Percentiles rank a stretch among this genome's conserved stretches.
These are phyloP conservation scores for Musa acuminata DNA, from an alignment of 176 grass and related monocot genomes.

Conservation along the genomic window DNA sequence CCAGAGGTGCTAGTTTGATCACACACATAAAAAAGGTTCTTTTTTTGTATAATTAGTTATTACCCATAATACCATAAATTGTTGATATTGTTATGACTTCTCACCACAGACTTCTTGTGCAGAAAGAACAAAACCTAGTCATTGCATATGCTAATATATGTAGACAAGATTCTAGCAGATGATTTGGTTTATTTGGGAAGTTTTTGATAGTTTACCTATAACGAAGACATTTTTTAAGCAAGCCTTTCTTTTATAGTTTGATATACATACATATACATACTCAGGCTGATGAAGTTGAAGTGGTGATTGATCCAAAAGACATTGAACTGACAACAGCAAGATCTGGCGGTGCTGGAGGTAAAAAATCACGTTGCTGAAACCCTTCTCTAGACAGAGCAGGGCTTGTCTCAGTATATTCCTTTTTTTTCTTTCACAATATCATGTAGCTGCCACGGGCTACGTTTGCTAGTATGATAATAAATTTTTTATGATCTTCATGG, in stretches of 20 bases:
- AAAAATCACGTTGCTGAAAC: not conserved
- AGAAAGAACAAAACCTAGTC: too few relatives aligned
- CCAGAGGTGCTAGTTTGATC: constrained; percentile 51
- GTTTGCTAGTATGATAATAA: not conserved
- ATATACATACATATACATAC: constrained; percentile 9
- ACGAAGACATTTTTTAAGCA: not conserved
- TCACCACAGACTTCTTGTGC: too few relatives aligned
- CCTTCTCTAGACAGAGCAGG: not conserved
- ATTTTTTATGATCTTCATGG: constrained; percentile 13
- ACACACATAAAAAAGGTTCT: not conserved
- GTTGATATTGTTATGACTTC: too few relatives aligned
- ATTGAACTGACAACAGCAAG: constrained; percentile 90
- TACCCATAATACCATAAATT: not conserved
- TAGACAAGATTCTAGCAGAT: not conserved
- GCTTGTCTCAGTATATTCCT: not conserved
- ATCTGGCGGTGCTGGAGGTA: constrained; percentile 99
- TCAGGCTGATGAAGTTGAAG: constrained; percentile 92
- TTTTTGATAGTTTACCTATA: not conserved
- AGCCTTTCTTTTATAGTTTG: constrained; percentile 1
- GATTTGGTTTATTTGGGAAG: not conserved
- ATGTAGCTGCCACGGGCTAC: not conserved
- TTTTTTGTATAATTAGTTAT: not conserved
- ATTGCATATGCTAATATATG: not conserved
- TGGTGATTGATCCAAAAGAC: constrained; percentile 92
- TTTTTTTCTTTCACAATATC: not conserved